Conservation (phyloP, 495 filamentous ascomycete genomes). For the Xylaria flabelliformis region DNA sequence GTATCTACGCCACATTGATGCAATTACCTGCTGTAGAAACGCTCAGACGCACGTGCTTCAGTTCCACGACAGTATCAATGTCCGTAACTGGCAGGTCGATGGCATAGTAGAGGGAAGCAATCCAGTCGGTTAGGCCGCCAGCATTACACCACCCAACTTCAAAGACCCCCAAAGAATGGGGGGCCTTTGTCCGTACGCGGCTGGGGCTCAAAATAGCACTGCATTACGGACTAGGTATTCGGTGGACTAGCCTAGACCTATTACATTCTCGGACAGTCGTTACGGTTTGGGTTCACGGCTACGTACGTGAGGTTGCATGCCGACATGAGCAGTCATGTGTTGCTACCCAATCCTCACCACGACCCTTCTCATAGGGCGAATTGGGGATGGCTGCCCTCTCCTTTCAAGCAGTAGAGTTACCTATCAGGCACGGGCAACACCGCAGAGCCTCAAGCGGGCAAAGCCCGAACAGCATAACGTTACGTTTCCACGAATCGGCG, state of each 20-base stretch:
- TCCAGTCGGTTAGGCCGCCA: background rate
- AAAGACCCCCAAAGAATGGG: background rate
- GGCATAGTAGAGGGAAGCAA: background rate
- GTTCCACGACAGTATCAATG: background rate
- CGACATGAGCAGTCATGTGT: background rate
- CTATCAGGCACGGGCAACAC: background rate
- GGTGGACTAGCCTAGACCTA: background rate
- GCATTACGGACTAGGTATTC: background rate
- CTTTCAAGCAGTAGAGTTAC: background rate
- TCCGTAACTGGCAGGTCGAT: background rate
- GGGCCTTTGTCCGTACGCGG: background rate
- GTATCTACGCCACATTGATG: background rate
- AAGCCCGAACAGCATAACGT: background rate
- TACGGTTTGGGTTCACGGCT: background rate
- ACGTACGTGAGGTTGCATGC: background rate
- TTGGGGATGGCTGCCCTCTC: background rate
- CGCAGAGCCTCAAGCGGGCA: slow-evolving; percentile 3
- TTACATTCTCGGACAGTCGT: background rate
- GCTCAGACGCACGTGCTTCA: background rate
- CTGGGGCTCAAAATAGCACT: background rate
- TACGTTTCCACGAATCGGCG: background rate
- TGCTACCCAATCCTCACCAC: slow-evolving; percentile 10
- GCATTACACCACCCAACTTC: slow-evolving; percentile 1
- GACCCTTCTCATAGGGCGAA: background rate
- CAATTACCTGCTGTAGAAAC: background rate